A percentile compares a stretch with the other conserved stretches of the same genome.
Conservation (phyloP, 306 rosid species). For the Prunus armeniaca region DNA sequence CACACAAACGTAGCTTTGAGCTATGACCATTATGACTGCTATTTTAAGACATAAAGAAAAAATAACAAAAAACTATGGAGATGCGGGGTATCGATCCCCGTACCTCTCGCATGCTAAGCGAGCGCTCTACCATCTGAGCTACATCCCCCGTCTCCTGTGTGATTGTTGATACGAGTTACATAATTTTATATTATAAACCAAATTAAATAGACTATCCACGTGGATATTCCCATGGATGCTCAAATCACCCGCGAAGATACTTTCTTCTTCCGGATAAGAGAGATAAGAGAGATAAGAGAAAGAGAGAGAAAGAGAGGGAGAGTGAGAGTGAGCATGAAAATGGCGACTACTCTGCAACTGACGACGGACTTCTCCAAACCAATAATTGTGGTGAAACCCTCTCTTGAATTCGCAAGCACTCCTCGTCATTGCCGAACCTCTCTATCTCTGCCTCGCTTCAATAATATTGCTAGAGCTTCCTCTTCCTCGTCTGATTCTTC, state of each 20-base stretch:
- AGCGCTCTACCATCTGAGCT: constrained; percentile 99
- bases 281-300: constrained; percentile 22
- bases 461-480: constrained; percentile 39
- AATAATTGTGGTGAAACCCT: constrained; percentile 39
- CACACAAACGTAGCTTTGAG: too few relatives aligned
- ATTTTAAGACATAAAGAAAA: too few relatives aligned
- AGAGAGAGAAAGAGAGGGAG: constrained; percentile 21
- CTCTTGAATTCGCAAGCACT: constrained; percentile 28
- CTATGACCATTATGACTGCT: too few relatives aligned
- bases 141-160: constrained; percentile 52
- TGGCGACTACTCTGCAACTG: constrained; percentile 73
- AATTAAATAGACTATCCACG: not conserved
- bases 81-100: constrained; percentile 96
- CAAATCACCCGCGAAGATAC: constrained; percentile 51
- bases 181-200: not conserved
- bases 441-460: constrained; percentile 24
- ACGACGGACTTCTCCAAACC: constrained; percentile 36
- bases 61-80: constrained; percentile 35
- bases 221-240: not conserved
- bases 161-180: too few relatives aligned
- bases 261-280: constrained; percentile 43
- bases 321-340: constrained; percentile 26
- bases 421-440: constrained; percentile 27
- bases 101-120: constrained; percentile 97
- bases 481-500: constrained; percentile 24